These are phyloP conservation scores for Cutaneotrichosporon cavernicola DNA, from an alignment of 1,284 basidiomycete species.

Conservation along the genomic window DNA sequence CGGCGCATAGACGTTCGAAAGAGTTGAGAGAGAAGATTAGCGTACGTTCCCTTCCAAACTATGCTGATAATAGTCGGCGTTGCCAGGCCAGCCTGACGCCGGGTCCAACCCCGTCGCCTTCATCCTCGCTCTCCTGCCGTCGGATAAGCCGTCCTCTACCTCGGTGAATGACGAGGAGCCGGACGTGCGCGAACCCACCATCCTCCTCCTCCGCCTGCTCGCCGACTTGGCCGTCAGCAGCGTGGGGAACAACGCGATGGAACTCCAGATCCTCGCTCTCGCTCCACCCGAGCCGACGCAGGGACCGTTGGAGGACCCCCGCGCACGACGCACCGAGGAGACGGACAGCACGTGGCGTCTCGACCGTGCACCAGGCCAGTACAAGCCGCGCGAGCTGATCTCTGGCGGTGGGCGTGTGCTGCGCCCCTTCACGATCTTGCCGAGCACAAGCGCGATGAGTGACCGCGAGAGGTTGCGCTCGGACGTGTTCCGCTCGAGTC, in stretches of 20 bases:
- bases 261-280: constrained; percentile 61
- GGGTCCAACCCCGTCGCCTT: constrained; percentile 42
- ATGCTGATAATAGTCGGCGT: constrained; percentile 55
- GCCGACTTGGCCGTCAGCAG: constrained; percentile 70
- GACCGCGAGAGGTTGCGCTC: constrained; percentile 69
- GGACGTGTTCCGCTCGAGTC: constrained; percentile 81
- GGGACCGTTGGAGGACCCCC: constrained; percentile 53
- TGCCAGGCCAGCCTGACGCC: constrained; percentile 54
- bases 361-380: constrained; percentile 56
- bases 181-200: constrained; percentile 64
- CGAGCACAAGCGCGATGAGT: constrained; percentile 58
- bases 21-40: constrained; percentile 68
- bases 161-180: constrained; percentile 57
- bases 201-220: constrained; percentile 70
- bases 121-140: constrained; percentile 37
- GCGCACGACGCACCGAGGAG: constrained; percentile 40
- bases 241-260: constrained; percentile 68
- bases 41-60: constrained; percentile 51
- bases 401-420: constrained; percentile 75
- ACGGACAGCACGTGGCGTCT: constrained; percentile 71
- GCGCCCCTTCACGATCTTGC: constrained; percentile 87
- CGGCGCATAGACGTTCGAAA: constrained; percentile 80
- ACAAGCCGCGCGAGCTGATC: constrained; percentile 61
- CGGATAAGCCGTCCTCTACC: constrained; percentile 27
- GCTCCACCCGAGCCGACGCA: constrained; percentile 20